Conservation (phyloP, 192 early-diverging fungal species). For the Linderina pennispora region DNA sequence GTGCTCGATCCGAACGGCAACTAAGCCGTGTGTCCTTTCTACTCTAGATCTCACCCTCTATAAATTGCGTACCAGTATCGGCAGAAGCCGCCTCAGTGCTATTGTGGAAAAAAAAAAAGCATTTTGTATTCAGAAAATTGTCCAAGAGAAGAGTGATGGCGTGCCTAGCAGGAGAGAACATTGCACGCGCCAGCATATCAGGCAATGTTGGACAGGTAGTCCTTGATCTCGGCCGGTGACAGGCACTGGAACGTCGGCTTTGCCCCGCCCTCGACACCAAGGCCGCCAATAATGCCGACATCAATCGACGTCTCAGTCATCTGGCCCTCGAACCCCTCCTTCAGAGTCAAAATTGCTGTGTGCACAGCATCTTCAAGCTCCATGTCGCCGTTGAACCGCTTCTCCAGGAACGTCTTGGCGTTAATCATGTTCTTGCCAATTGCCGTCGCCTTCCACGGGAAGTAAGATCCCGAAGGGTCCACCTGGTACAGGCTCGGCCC, state of each 20-base stretch:
- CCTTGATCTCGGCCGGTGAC: constrained; percentile 78
- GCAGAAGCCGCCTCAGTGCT: no score
- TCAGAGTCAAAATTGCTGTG: constrained; percentile 97
- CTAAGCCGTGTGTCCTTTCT: no score
- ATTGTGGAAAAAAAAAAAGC: not conserved
- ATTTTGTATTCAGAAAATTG: not conserved
- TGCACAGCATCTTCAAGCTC: constrained; percentile 98
- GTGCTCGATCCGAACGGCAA: constrained; percentile 55
- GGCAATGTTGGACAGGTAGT: constrained; percentile 96
- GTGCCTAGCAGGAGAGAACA: not conserved
- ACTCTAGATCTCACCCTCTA: no score
- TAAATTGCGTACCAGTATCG: no score
- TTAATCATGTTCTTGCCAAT: constrained; percentile 99
- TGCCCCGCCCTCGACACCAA: constrained; percentile 46
- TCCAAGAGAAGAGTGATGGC: not conserved
- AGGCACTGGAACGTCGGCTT: constrained; percentile 80
- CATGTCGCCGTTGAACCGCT: constrained; percentile 87
- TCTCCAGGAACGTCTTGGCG: constrained; percentile 99
- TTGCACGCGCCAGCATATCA: constrained; percentile 12
- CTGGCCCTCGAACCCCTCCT: constrained; percentile 98
- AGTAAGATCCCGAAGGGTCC: constrained; percentile 98
- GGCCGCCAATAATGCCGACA: constrained; percentile 76
- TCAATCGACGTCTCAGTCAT: constrained; percentile 97
- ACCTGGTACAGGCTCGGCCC: constrained; percentile 97
- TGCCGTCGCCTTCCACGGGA: constrained; percentile 97